These are phyloP conservation scores for Auricularia cornea DNA, from an alignment of 768 basidiomycete genomes.

Conservation along the genomic window DNA sequence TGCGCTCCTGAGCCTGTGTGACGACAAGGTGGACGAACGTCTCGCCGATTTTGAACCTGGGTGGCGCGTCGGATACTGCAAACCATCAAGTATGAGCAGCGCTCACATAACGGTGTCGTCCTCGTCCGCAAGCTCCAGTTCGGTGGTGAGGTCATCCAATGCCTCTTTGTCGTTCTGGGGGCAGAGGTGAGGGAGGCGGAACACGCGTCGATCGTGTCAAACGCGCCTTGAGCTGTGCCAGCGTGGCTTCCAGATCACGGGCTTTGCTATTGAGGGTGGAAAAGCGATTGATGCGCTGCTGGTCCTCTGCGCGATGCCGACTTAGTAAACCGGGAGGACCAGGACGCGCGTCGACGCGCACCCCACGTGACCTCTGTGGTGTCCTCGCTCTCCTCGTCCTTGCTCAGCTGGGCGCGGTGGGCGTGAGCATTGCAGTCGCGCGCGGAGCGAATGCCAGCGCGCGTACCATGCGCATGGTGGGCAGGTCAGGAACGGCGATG, in stretches of 20 bases:
- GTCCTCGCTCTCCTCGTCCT: conserved; percentile 70
- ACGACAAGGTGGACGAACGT: conserved; percentile 77
- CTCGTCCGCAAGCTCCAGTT: conserved; percentile 85
- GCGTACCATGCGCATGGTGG: conserved; percentile 49
- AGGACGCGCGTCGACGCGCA: too few relatives aligned
- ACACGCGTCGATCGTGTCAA: neutral
- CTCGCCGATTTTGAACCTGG: conserved; percentile 84
- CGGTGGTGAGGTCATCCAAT: conserved; percentile 78
- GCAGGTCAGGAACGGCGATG: conserved; percentile 4
- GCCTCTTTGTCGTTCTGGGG: conserved; percentile 91
- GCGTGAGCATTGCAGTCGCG: neutral
- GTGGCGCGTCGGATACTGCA: neutral
- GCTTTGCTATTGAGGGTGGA: conserved; percentile 83
- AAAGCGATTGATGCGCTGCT: conserved; percentile 85
- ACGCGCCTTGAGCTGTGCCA: conserved; percentile 57
- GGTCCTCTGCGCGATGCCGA: conserved; percentile 52
- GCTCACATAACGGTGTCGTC: conserved; percentile 68
- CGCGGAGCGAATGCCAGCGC: neutral
- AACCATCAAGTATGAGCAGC: neutral
- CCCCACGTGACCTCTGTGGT: conserved; percentile 81
- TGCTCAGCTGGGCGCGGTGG: conserved; percentile 46
- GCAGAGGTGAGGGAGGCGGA: conserved; percentile 1
- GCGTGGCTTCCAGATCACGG: conserved; percentile 59
- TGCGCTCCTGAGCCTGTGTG: conserved; percentile 55
- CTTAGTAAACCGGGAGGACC: too few relatives aligned